phyloP scores from a whole-genome alignment of 257 asterid genomes.

The Capsicum rhomboideum region DNA sequence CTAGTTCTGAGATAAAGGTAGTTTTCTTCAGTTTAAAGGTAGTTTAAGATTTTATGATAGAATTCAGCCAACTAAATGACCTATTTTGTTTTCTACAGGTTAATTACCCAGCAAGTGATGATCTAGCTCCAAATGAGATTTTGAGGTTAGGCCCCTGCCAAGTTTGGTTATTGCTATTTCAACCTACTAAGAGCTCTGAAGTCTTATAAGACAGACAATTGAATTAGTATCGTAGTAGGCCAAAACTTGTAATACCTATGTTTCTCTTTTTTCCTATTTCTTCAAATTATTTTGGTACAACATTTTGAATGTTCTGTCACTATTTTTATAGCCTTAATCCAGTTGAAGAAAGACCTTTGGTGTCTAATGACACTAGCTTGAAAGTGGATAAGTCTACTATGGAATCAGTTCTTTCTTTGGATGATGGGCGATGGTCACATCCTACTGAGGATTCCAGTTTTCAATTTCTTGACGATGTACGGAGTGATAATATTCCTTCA shows the following conservation, averaged over 20 bases:
- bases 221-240: neutral
- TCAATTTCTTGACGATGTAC: constrained; percentile 31
- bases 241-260: neutral
- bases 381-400: constrained; percentile 43
- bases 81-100: constrained; percentile 39
- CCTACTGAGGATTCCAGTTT: constrained; percentile 38
- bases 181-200: neutral
- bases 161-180: neutral
- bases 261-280: neutral
- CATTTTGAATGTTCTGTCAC: constrained; percentile 24
- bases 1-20: constrained; percentile 71
- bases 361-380: constrained; percentile 21
- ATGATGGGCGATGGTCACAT: constrained; percentile 77
- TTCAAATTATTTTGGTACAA: constrained; percentile 7
- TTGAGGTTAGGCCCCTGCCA: constrained; percentile 46
- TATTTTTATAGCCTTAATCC: constrained; percentile 54
- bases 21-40: neutral
- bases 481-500: constrained; percentile 42
- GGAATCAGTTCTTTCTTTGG: constrained; percentile 78
- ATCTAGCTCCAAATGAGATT: constrained; percentile 44
- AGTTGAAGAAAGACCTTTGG: constrained; percentile 33
- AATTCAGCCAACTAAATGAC: constrained; percentile 1
- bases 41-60: neutral
- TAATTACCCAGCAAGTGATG: constrained; percentile 64
- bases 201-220: neutral